phyloP scores from a whole-genome alignment of 371 early-diverging fungal genomes.

The Cokeromyces recurvatus region DNA sequence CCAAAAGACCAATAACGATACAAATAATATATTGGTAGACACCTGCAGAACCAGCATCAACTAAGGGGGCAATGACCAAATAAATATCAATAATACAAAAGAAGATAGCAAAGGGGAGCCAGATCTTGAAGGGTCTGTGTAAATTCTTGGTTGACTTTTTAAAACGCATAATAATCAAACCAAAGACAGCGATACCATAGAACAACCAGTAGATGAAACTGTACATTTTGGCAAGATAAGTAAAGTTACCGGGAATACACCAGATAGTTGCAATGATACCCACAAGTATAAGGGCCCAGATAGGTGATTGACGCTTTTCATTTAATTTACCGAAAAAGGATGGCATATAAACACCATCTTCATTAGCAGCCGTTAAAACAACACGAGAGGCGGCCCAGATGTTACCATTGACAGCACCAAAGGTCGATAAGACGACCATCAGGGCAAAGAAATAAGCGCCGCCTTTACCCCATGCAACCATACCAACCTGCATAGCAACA shows the following conservation, averaged over 20 bases:
- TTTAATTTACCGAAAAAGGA: constrained; percentile 34
- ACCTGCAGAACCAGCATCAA: constrained; percentile 34
- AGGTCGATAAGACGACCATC: constrained; percentile 47
- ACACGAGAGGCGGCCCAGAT: constrained; percentile 42
- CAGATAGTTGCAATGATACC: constrained; percentile 40
- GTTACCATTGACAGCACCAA: constrained; percentile 43
- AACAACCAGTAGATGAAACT: constrained; percentile 57
- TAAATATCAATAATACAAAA: constrained; percentile 31
- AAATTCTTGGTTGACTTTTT: constrained; percentile 23
- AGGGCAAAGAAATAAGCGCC: constrained; percentile 51
- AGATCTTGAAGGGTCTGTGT: constrained; percentile 31
- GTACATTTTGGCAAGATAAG: constrained; percentile 54
- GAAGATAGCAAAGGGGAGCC: constrained; percentile 30
- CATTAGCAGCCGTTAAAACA: constrained; percentile 35
- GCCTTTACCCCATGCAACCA: constrained; percentile 42
- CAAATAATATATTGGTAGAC: constrained; percentile 33
- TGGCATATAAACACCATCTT: constrained; percentile 45
- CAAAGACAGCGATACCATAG: constrained; percentile 40
- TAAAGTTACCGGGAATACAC: constrained; percentile 46
- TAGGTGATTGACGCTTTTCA: constrained; percentile 36
- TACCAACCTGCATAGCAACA: constrained; percentile 45
- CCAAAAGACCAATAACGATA: constrained; percentile 27
- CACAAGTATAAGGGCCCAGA: constrained; percentile 31
- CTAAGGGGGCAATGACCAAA: constrained; percentile 34
- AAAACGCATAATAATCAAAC: constrained; percentile 32